phyloP scores from a whole-genome alignment of 768 basidiomycete species.

The Chiua virens region DNA sequence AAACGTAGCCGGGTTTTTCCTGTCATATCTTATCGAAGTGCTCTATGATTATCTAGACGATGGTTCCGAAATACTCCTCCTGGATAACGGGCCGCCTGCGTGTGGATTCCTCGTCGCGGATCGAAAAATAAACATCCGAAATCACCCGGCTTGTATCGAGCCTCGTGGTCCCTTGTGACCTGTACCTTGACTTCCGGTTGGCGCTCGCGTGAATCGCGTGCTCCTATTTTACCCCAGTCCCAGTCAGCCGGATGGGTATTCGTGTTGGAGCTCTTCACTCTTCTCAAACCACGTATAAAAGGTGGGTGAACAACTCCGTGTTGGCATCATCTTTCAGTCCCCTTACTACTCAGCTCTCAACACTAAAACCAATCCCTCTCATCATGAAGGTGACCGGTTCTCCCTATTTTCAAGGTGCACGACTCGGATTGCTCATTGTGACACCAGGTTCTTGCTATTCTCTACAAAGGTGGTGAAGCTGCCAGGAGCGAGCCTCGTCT shows the following conservation, averaged over 20 bases:
- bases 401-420: not conserved
- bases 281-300: constrained; percentile 17
- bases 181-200: no score
- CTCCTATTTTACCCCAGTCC: not conserved
- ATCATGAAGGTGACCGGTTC: constrained; percentile 44
- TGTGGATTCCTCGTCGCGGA: not conserved
- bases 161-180: no score
- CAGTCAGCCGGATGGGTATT: no score
- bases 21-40: constrained; percentile 1
- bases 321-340: constrained; percentile 3
- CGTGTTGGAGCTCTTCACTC: no score
- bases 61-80: not conserved
- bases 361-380: not conserved
- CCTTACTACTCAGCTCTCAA: constrained; percentile 4
- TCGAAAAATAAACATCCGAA: constrained; percentile 1
- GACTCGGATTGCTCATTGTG: constrained; percentile 4
- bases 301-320: not conserved
- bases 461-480: constrained; percentile 67
- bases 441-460: constrained; percentile 65
- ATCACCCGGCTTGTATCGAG: constrained; percentile 1
- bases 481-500: constrained; percentile 72
- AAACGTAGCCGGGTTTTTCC: not conserved
- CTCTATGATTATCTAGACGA: constrained; percentile 1
- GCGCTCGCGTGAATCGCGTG: no score
- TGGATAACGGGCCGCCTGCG: constrained; percentile 2